These are phyloP conservation scores for Zymoseptoria tritici DNA, from an alignment of 2,329 filamentous ascomycete species.

Conservation along the genomic window DNA sequence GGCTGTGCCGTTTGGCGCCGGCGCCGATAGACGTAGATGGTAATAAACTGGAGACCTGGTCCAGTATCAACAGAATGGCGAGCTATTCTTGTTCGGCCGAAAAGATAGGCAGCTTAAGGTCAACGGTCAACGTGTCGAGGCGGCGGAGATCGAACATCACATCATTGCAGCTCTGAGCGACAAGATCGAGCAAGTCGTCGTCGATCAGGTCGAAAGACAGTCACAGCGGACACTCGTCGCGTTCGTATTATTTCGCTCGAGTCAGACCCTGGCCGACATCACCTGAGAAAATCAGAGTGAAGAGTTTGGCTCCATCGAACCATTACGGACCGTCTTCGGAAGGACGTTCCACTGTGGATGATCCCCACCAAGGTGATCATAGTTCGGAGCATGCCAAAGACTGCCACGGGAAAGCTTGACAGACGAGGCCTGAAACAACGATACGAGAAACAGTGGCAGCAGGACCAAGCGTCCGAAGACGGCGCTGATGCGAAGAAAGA, in stretches of 20 bases:
- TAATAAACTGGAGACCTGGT: slow-evolving; percentile 9
- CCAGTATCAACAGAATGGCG: slow-evolving; percentile 1
- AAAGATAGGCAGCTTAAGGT: background rate
- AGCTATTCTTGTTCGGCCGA: background rate
- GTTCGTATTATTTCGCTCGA: background rate
- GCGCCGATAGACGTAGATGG: background rate
- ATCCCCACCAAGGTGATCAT: background rate
- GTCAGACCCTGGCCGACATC: background rate
- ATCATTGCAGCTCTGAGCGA: background rate
- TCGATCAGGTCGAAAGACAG: background rate
- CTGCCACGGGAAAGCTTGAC: slow-evolving; percentile 1
- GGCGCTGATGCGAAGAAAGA: background rate
- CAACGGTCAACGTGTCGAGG: slow-evolving; percentile 1
- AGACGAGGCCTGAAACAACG: background rate
- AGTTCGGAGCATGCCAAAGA: background rate
- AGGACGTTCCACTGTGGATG: background rate
- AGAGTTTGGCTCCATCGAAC: background rate
- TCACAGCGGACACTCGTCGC: background rate
- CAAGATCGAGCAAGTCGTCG: slow-evolving; percentile 1
- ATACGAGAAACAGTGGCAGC: background rate
- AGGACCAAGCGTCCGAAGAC: background rate
- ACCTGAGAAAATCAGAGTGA: background rate
- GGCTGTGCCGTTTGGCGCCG: background rate
- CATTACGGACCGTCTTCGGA: background rate
- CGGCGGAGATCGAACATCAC: background rate